Percentiles rank a stretch among this genome's conserved stretches.
Conservation (phyloP, 2,329 filamentous ascomycete species). For the Drechslera avenae region DNA sequence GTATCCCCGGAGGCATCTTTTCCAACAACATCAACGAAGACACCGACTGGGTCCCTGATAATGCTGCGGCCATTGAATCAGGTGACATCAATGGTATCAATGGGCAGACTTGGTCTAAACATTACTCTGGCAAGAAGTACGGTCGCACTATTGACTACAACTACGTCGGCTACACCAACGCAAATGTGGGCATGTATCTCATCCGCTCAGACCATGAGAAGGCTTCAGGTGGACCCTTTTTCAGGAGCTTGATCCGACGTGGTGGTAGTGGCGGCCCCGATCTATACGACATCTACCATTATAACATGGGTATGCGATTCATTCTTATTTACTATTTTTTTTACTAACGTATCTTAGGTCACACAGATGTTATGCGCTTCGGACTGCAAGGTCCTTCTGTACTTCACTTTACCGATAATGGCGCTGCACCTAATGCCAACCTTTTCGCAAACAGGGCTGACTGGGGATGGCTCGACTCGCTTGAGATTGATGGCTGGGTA, state of each 20-base stretch:
- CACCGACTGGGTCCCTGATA: constrained; percentile 40
- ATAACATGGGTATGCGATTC: constrained; percentile 48
- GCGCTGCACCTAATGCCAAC: constrained; percentile 43
- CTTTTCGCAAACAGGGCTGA: constrained; percentile 32
- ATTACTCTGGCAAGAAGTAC: constrained; percentile 49
- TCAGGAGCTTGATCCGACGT: constrained; percentile 49
- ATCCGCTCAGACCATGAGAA: constrained; percentile 52
- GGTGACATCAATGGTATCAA: constrained; percentile 26
- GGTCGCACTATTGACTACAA: constrained; percentile 50
- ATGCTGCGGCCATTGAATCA: constrained; percentile 24
- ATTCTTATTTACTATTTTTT: no score
- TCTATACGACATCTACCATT: constrained; percentile 53
- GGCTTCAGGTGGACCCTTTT: constrained; percentile 48
- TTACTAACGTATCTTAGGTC: constrained; percentile 19
- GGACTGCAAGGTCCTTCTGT: constrained; percentile 52
- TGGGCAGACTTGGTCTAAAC: constrained; percentile 49
- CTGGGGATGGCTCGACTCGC: constrained; percentile 28
- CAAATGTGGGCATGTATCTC: constrained; percentile 47
- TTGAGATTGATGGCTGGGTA: constrained; percentile 31
- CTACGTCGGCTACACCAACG: constrained; percentile 47
- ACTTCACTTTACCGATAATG: constrained; percentile 48
- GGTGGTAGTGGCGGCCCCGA: constrained; percentile 46
- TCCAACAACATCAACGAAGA: constrained; percentile 40
- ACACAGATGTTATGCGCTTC: constrained; percentile 51
- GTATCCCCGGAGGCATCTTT: constrained; percentile 30